These are phyloP conservation scores for Boletales sp. DNA, from an alignment of 768 basidiomycete genomes.

Conservation along the genomic window DNA sequence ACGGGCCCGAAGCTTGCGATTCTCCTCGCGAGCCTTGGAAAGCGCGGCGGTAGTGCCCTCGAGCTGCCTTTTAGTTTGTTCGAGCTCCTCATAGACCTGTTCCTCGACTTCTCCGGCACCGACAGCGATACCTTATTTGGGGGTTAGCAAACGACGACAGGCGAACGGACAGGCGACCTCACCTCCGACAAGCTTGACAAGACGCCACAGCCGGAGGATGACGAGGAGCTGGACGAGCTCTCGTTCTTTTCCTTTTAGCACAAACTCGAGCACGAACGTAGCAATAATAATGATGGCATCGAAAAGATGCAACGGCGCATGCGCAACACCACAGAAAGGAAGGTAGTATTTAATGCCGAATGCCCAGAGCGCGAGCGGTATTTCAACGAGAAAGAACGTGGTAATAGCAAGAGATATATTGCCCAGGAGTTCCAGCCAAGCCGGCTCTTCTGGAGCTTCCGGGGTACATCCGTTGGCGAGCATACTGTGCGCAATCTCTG, in stretches of 20 bases:
- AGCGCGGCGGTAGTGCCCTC: conserved; percentile 43
- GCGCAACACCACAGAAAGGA: conserved; percentile 52
- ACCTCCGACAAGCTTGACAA: conserved; percentile 73
- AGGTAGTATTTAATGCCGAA: conserved; percentile 61
- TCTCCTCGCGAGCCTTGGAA: conserved; percentile 47
- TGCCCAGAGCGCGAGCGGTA: conserved; percentile 65
- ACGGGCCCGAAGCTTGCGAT: conserved; percentile 45
- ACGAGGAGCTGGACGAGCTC: conserved; percentile 72
- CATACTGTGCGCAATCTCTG: conserved; percentile 67
- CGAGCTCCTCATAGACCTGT: conserved; percentile 45
- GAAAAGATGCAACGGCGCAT: conserved; percentile 67
- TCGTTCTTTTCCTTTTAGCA: conserved; percentile 61
- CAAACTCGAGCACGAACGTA: conserved; percentile 72
- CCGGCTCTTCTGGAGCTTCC: conserved; percentile 42
- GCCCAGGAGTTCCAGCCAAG: conserved; percentile 62
- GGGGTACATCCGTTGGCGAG: conserved; percentile 50
- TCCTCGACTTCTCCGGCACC: conserved; percentile 72
- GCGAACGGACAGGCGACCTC: conserved; percentile 5
- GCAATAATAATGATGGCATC: conserved; percentile 68
- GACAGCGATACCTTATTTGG: conserved; percentile 61
- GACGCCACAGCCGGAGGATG: conserved; percentile 74
- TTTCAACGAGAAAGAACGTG: conserved; percentile 72
- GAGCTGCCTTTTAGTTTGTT: conserved; percentile 47
- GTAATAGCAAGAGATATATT: conserved; percentile 66
- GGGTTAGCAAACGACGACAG: background rate